These are phyloP conservation scores for Fonsecaea multimorphosa DNA, from an alignment of 2,329 filamentous ascomycete genomes.

Conservation along the genomic window DNA sequence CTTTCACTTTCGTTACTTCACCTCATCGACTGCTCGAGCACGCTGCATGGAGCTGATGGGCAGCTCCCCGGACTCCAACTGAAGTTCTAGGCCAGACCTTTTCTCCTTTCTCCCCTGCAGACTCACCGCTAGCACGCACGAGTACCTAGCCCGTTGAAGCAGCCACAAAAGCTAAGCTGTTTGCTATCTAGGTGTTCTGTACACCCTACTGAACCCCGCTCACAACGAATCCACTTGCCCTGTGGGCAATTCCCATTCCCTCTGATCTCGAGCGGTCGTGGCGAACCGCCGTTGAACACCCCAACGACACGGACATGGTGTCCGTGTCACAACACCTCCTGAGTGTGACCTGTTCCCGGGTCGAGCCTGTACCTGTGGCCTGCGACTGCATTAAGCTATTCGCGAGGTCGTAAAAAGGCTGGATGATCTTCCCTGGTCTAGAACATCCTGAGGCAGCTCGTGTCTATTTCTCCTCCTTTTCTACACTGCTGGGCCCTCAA, in stretches of 20 bases:
- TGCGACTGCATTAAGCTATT: neutral
- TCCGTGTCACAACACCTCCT: neutral
- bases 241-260: neutral
- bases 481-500: neutral
- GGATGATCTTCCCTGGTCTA: slow-evolving; percentile 2
- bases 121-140: neutral
- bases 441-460: neutral
- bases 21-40: neutral
- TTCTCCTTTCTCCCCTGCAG: neutral
- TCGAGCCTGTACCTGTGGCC: neutral
- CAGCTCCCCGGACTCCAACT: neutral
- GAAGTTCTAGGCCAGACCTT: neutral
- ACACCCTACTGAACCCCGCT: neutral
- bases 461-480: neutral
- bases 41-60: neutral
- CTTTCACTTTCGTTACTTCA: no score
- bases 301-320: neutral
- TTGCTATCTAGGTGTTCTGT: neutral
- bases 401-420: neutral
- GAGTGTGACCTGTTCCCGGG: neutral
- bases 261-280: neutral
- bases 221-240: neutral
- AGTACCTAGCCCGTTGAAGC: neutral
- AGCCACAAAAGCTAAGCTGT: neutral
- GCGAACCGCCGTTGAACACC: slow-evolving; percentile 1